Evolutionary conservation across 768 basidiomycete genomes (phyloP), one percentile per base, ranked within the genome.

Genomic region (Kwoniella botswanensis): DNA sequence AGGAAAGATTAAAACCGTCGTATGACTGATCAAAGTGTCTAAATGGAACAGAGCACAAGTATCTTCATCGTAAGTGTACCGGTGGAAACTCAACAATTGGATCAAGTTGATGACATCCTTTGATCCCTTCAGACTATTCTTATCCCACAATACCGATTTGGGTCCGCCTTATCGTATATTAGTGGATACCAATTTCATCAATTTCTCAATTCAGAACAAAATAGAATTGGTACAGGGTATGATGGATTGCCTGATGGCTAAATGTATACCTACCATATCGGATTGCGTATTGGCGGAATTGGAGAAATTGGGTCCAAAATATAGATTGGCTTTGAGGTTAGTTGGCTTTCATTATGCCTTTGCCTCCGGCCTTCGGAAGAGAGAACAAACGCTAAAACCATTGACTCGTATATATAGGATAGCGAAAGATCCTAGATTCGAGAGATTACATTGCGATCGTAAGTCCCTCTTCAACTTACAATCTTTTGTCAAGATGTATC

Each of bases 111-210:
- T 15, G 4, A 11, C 42, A 22, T 12, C 35, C 18, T 35, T 42
- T 44, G 26, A 12, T 15, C 3, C 15, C 15, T 92, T 94, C 41
- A 93, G 94, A 21, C 86, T 98, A 75, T 98, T 98, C 87, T 87
- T 99, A 53, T 90, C 92, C 4, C 97, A 98, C 83, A 98, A 99
- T 83, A 90, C 92, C 22, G 91, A 97, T 21, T 91, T 99, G 58
- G 95, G 93, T 0, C 97, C 97, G 0, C 97, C 97, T 3, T 99
- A 98, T 82, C 90, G 96, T 21, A 93, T 99, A 29, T 89, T 99
- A 50, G 93, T 99, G 71, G 97, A 99, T 84, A 99, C 97, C 82
- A 99, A 99, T 83, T 98, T 99, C 77, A 99, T 99, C 87, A 98
- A 98, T 82, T 96, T 98, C 83, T 93, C 91, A 75, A 87, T 99